A percentile compares a stretch with the other conserved stretches of the same genome.
Conservation (phyloP, 768 basidiomycete species). For the Termitomyces sp. region DNA sequence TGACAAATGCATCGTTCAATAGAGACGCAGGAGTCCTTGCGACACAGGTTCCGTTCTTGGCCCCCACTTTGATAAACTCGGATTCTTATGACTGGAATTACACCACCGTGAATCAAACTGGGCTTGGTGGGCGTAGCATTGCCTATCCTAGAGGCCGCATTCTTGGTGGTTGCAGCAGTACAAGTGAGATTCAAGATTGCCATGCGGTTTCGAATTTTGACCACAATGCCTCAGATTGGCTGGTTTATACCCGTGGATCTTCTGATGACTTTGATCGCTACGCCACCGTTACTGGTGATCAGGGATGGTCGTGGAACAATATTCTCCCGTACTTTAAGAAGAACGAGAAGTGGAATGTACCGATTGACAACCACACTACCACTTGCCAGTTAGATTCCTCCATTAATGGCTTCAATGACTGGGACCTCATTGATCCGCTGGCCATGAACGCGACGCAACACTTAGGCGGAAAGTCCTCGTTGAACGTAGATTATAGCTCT, state of each 20-base stretch:
- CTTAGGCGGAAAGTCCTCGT: no score
- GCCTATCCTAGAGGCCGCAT: conserved; percentile 18
- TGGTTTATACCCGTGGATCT: conserved; percentile 23
- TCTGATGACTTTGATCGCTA: conserved; percentile 25
- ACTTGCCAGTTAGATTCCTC: conserved; percentile 24
- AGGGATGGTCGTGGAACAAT: conserved; percentile 27
- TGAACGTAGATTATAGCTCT: no score
- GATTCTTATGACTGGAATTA: conserved; percentile 21
- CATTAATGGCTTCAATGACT: no score
- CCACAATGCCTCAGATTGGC: background rate
- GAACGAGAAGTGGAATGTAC: conserved; percentile 23
- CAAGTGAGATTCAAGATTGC: conserved; percentile 11
- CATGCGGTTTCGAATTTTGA: background rate
- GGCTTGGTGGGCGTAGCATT: conserved; percentile 15
- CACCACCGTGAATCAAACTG: conserved; percentile 18
- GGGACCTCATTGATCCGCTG: no score
- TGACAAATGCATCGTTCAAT: background rate
- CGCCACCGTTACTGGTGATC: conserved; percentile 22
- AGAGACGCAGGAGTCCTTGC: conserved; percentile 11
- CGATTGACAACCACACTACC: conserved; percentile 22
- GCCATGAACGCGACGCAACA: no score
- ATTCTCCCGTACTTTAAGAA: conserved; percentile 21
- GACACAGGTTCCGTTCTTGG: conserved; percentile 12
- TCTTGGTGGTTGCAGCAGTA: conserved; percentile 20
- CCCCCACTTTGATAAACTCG: background rate